phyloP scores from a whole-genome alignment of 768 basidiomycete species.

The Lentinula lateritia region DNA sequence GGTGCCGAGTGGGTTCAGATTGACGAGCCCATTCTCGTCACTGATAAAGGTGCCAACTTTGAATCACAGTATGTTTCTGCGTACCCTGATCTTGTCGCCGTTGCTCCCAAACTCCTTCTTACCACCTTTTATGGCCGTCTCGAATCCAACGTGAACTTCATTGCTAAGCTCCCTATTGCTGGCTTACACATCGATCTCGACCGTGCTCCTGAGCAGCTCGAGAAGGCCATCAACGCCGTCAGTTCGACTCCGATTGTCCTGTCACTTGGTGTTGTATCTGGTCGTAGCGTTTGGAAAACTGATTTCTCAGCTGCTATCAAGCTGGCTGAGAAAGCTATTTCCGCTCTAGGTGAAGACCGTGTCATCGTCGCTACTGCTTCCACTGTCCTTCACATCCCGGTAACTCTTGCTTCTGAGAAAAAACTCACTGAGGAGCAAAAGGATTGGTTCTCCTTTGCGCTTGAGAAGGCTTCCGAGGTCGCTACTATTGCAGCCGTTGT shows the following conservation, averaged over 20 bases:
- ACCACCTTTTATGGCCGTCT: constrained; percentile 97
- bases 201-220: constrained; percentile 89
- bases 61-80: constrained; percentile 76
- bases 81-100: constrained; percentile 75
- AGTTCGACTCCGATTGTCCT: constrained; percentile 78
- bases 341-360: constrained; percentile 76
- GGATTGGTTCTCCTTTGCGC: constrained; percentile 98
- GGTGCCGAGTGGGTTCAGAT: constrained; percentile 95
- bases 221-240: constrained; percentile 72
- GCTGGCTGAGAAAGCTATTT: constrained; percentile 78
- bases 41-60: constrained; percentile 73
- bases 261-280: constrained; percentile 94
- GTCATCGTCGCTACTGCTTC: constrained; percentile 95
- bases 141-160: constrained; percentile 82
- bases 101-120: constrained; percentile 88
- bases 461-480: constrained; percentile 93
- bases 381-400: constrained; percentile 96
- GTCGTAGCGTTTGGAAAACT: constrained; percentile 99
- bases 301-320: constrained; percentile 84
- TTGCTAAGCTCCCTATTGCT: constrained; percentile 88
- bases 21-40: constrained; percentile 94
- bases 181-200: constrained; percentile 96
- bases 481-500: constrained; percentile 79
- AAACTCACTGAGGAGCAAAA: constrained; percentile 85
- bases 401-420: constrained; percentile 89